Base-by-base conservation (phyloP, 176 grass and related monocot species). In the Oryza longistaminata region DNA sequence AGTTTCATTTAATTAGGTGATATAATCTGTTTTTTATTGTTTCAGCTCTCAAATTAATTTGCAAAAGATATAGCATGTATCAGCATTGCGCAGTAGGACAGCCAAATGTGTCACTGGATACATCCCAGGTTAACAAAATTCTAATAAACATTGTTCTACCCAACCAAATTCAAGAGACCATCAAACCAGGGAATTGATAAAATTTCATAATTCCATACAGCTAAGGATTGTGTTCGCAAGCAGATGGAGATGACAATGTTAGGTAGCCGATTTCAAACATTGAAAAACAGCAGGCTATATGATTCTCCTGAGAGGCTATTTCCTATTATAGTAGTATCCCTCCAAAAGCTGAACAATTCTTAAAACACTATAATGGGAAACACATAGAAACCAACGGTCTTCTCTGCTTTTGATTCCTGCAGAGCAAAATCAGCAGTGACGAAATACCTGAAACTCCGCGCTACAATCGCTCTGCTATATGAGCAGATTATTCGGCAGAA, bases 181-280 rank as follows among this genome's bases (percentile, higher is more conserved):
- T 64, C 2, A 10, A 71, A 72, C 61, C 11, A 65, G 16, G 13
- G 21, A 72, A 3, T 17, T 9, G 6, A 19, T 31, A 31, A 73
- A 21, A 62, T 2, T 40, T 12, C 9, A 44, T 11, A 40, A 1
- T 50, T 21, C 22, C 35, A 19, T 52, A 67, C 31, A 42, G 42
- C 62, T 70, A 7, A 60, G 21, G 50, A 77, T 6, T 16, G 49
- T 39, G 81, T 22, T 52, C 15, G 21, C 7, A 5, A 13, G 15
- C 15, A 52, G 69, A n/a, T 37, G 5, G 35, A 37, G 35, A 37
- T 22, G 16, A 8, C 11, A 22, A 45, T 33, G 7, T 40, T 40
- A 72, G 15, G 10, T 33, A 65, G 25, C 43, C 3, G 5, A 60
- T 88, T 84, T 67, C 17, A 68, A 74, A 79, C 12, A 84, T 37